These are phyloP conservation scores for Stephania cephalantha DNA, from an alignment of 164 flowering plant species.

Conservation along the genomic window DNA sequence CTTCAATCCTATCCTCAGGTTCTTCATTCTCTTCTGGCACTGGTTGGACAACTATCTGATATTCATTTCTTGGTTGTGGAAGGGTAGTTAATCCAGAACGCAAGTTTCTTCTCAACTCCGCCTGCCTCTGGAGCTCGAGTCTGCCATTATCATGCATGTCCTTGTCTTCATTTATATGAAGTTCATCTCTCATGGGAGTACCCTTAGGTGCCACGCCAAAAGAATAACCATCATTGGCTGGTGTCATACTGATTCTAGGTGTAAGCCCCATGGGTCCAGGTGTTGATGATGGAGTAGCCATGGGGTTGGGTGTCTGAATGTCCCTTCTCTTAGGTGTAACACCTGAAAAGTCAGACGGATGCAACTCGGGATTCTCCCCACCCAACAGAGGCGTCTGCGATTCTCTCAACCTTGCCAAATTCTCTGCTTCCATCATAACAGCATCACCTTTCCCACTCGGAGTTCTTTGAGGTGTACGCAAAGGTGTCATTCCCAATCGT, in stretches of 20 bases:
- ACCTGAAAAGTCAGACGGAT: conserved; percentile 98
- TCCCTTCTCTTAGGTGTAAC: conserved; percentile 94
- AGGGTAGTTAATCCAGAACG: conserved; percentile 64
- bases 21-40: conserved; percentile 81
- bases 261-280: conserved; percentile 74
- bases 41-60: conserved; percentile 72
- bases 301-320: conserved; percentile 83
- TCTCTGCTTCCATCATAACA: conserved; percentile 99
- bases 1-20: conserved; percentile 83
- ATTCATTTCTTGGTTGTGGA: conserved; percentile 96
- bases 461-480: conserved; percentile 90
- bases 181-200: conserved; percentile 90
- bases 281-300: conserved; percentile 78
- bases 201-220: conserved; percentile 81
- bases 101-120: conserved; percentile 67
- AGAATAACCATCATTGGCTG: conserved; percentile 68
- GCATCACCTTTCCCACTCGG: conserved; percentile 96
- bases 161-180: conserved; percentile 84
- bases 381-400: conserved; percentile 96
- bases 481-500: conserved; percentile 73
- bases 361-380: conserved; percentile 94
- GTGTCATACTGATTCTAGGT: conserved; percentile 89
- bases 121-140: conserved; percentile 64
- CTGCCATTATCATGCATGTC: conserved; percentile 67
- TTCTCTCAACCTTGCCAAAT: conserved; percentile 81